Conservation (phyloP, 805 yeast genomes). For the Cyberlindnera euphorbiiphila region DNA sequence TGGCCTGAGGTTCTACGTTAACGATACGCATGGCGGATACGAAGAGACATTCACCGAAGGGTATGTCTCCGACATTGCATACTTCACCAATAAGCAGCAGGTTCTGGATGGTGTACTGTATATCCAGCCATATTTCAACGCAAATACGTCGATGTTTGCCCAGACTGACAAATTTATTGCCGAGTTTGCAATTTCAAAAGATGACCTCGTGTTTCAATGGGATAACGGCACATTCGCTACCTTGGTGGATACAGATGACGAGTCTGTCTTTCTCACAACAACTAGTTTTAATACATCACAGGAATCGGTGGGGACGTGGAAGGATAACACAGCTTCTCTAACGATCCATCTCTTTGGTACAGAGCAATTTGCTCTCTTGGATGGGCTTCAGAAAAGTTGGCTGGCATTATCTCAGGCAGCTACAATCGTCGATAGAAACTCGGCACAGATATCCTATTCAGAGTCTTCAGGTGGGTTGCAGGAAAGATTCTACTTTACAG, state of each 20-base stretch:
- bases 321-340: slow-evolving; percentile 4
- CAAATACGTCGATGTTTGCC: slow-evolving; percentile 6
- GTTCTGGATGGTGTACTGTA: slow-evolving; percentile 6
- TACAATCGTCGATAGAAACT: slow-evolving; percentile 3
- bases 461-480: slow-evolving; percentile 33
- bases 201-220: slow-evolving; percentile 66
- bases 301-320: slow-evolving; percentile 8
- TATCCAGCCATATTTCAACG: slow-evolving; percentile 12
- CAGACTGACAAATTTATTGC: slow-evolving; percentile 10
- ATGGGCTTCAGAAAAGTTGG: too few species aligned
- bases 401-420: slow-evolving; percentile 11
- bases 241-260: slow-evolving; percentile 67
- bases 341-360: slow-evolving; percentile 13
- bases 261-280: slow-evolving; percentile 62
- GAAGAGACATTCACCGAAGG: slow-evolving; percentile 15
- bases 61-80: slow-evolving; percentile 13
- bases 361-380: slow-evolving; percentile 5
- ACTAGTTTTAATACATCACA: slow-evolving; percentile 40
- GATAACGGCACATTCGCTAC: slow-evolving; percentile 51
- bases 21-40: slow-evolving; percentile 8
- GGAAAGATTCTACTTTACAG: slow-evolving; percentile 60
- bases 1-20: slow-evolving; percentile 14
- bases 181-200: slow-evolving; percentile 61
- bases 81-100: slow-evolving; percentile 10
- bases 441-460: slow-evolving; percentile 6